A percentile compares a stretch with the other conserved stretches of the same genome.
These are phyloP conservation scores for Quercus parvula DNA, from an alignment of 306 rosid species.

Conservation along the genomic window DNA sequence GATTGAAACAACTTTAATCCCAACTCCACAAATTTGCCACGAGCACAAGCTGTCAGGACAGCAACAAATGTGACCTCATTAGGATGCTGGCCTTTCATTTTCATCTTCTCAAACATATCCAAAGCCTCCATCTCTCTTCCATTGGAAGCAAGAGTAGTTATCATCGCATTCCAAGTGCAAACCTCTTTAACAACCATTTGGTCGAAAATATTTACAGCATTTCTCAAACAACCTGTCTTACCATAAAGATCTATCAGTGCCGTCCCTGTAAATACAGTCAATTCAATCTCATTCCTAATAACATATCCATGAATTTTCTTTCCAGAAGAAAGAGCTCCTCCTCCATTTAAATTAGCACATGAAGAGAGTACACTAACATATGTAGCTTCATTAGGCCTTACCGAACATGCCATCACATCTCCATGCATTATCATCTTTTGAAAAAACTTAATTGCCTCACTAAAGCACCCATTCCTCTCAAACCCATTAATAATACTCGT, in stretches of 20 bases:
- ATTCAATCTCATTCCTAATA: slow-evolving; percentile 28
- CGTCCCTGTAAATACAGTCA: slow-evolving; percentile 56
- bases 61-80: slow-evolving; percentile 61
- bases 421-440: slow-evolving; percentile 44
- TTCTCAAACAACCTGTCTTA: slow-evolving; percentile 54
- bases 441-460: slow-evolving; percentile 48
- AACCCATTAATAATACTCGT: slow-evolving; percentile 65
- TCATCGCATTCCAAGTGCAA: slow-evolving; percentile 87
- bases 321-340: slow-evolving; percentile 51
- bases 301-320: slow-evolving; percentile 60
- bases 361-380: slow-evolving; percentile 61
- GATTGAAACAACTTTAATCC: slow-evolving; percentile 59
- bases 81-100: slow-evolving; percentile 40
- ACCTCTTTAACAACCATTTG: slow-evolving; percentile 39
- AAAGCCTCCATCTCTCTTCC: slow-evolving; percentile 63
- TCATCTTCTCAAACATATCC: slow-evolving; percentile 56
- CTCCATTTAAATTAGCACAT: slow-evolving; percentile 48
- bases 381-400: slow-evolving; percentile 78
- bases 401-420: slow-evolving; percentile 39
- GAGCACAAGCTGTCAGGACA: slow-evolving; percentile 75
- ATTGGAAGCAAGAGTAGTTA: slow-evolving; percentile 63
- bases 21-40: slow-evolving; percentile 41
- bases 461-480: slow-evolving; percentile 35
- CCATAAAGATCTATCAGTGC: slow-evolving; percentile 69
- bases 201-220: slow-evolving; percentile 40